Percentiles rank a stretch among this genome's conserved stretches.
phyloP scores from a whole-genome alignment of 306 rosid genomes.

The Luffa acutangula region DNA sequence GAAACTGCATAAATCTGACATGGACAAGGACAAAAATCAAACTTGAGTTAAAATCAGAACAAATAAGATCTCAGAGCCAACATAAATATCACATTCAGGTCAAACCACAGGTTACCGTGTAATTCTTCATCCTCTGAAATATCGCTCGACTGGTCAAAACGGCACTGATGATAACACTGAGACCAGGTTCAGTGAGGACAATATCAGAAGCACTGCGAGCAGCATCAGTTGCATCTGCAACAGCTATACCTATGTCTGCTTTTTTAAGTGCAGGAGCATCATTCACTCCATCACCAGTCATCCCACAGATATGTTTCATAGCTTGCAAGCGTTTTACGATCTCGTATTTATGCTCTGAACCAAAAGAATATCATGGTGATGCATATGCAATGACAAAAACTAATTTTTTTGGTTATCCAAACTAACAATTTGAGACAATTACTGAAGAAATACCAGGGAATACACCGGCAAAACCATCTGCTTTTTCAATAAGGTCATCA shows the following conservation, averaged over 20 bases:
- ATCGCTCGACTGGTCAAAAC: slow-evolving; percentile 97
- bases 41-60: not conserved
- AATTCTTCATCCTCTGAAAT: slow-evolving; percentile 98
- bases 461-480: slow-evolving; percentile 97
- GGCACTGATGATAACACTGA: slow-evolving; percentile 93
- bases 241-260: slow-evolving; percentile 98
- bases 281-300: slow-evolving; percentile 99
- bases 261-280: slow-evolving; percentile 99
- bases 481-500: slow-evolving; percentile 91
- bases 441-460: slow-evolving; percentile 60
- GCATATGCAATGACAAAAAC: not conserved
- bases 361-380: slow-evolving; percentile 16
- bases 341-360: slow-evolving; percentile 92
- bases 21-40: not conserved
- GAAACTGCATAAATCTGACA: slow-evolving; percentile 96
- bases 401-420: not conserved
- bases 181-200: slow-evolving; percentile 96
- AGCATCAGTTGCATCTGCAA: slow-evolving; percentile 99
- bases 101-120: slow-evolving; percentile 51
- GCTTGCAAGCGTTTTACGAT: slow-evolving; percentile 99
- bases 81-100: not conserved
- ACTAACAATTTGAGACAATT: not conserved
- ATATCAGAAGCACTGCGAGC: slow-evolving; percentile 99
- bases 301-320: slow-evolving; percentile 94
- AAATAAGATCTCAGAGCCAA: not conserved